Conservation (phyloP, 345 rosid species). For the Eucalyptus fibrosa region DNA sequence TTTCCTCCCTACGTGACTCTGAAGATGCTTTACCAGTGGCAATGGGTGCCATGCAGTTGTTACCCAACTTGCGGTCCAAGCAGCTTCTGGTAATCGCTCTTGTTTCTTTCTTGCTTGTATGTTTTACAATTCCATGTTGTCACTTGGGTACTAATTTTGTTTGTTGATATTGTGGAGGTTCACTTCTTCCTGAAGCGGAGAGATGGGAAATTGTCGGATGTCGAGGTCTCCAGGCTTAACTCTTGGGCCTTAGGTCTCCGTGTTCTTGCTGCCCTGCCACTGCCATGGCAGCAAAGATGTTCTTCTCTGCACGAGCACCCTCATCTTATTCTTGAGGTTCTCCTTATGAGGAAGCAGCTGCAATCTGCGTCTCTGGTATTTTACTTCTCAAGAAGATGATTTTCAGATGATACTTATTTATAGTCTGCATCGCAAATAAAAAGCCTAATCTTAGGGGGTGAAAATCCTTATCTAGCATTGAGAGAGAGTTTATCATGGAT, state of each 20-base stretch:
- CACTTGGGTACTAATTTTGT: neutral
- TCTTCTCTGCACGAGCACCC: constrained; percentile 97
- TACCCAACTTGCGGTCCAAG: constrained; percentile 91
- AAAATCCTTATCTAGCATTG: neutral
- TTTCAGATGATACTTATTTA: neutral
- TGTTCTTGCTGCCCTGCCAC: constrained; percentile 88
- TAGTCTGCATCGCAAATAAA: neutral
- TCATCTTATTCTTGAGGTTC: constrained; percentile 83
- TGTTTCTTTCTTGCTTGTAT: neutral
- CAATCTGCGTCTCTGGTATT: constrained; percentile 81
- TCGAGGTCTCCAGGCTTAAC: constrained; percentile 77
- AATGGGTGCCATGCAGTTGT: constrained; percentile 95
- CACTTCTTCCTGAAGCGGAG: constrained; percentile 91
- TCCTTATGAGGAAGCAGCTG: constrained; percentile 93
- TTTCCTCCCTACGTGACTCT: constrained; percentile 79
- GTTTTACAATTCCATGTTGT: neutral
- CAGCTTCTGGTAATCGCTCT: constrained; percentile 68
- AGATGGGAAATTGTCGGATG: constrained; percentile 72
- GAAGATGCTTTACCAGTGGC: constrained; percentile 95
- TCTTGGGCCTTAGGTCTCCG: constrained; percentile 98
- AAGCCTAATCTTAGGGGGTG: neutral
- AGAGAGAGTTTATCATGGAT: neutral
- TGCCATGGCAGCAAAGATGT: constrained; percentile 98
- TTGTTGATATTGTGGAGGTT: constrained; percentile 42
- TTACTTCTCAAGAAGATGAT: neutral